phyloP scores from a whole-genome alignment of 2,329 filamentous ascomycete genomes.

The Fusarium pseudocircinatum region DNA sequence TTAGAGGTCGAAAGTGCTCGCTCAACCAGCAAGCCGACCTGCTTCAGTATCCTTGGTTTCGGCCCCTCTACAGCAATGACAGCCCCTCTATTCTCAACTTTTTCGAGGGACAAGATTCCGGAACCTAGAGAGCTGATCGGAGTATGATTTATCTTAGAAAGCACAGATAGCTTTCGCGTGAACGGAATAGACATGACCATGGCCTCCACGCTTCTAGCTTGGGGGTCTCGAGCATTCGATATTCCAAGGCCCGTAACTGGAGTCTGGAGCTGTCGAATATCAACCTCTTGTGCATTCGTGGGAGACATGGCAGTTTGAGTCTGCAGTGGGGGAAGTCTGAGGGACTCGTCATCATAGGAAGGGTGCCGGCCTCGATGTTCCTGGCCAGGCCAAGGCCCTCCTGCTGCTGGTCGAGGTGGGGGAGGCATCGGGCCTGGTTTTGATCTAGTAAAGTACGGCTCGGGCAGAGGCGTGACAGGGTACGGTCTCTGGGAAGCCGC shows the following conservation, averaged over 20 bases:
- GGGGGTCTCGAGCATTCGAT: slow-evolving; percentile 38
- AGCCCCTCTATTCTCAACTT: slow-evolving; percentile 70
- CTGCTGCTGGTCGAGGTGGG: slow-evolving; percentile 58
- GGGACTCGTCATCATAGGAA: slow-evolving; percentile 61
- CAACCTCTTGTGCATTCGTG: slow-evolving; percentile 37
- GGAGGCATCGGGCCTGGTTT: slow-evolving; percentile 61
- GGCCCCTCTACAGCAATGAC: slow-evolving; percentile 87
- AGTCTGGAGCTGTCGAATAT: slow-evolving; percentile 41
- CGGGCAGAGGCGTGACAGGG: slow-evolving; percentile 42
- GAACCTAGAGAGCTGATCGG: slow-evolving; percentile 61
- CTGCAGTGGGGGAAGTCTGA: slow-evolving; percentile 64
- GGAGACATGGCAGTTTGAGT: slow-evolving; percentile 51
- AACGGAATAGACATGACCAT: slow-evolving; percentile 81
- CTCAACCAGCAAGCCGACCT: slow-evolving; percentile 72
- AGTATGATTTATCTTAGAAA: slow-evolving; percentile 76
- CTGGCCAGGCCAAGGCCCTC: slow-evolving; percentile 45
- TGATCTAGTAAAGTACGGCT: slow-evolving; percentile 46
- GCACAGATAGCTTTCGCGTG: slow-evolving; percentile 77
- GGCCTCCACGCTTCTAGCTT: slow-evolving; percentile 66
- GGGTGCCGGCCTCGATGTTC: slow-evolving; percentile 53
- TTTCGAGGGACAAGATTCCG: slow-evolving; percentile 28
- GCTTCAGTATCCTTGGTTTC: slow-evolving; percentile 58
- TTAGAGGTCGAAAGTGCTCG: slow-evolving; percentile 63
- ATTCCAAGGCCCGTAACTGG: slow-evolving; percentile 44
- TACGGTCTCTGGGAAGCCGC: slow-evolving; percentile 37